Evolutionary conservation across 176 grass and related monocot genomes (phyloP).

Genomic region (Melocanna baccifera): DNA sequence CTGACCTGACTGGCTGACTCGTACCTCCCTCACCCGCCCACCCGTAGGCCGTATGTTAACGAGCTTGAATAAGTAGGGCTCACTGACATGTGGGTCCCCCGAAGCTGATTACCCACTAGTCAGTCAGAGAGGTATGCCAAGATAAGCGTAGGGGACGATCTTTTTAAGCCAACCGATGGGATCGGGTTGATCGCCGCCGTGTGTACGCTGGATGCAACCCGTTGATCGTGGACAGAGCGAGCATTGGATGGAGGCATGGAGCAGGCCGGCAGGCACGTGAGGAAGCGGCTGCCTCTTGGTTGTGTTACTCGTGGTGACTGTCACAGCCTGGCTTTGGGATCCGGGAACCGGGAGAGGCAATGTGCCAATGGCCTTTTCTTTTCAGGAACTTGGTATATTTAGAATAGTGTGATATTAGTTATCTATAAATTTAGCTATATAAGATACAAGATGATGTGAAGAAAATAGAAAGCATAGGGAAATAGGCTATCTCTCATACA

Average conservation of each 20-base stretch:
- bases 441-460: no score
- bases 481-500: no score
- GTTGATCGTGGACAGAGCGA: neutral
- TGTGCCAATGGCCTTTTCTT: no score
- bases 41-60: neutral
- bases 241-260: no score
- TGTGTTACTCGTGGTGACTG: neutral
- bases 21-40: neutral
- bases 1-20: no score
- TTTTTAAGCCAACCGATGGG: neutral
- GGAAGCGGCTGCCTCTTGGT: neutral
- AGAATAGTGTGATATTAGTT: no score
- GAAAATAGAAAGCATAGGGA: no score
- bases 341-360: no score
- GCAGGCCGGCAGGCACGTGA: neutral
- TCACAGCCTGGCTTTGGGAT: no score
- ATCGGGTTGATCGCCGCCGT: neutral
- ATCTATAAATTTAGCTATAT: no score
- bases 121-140: neutral
- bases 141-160: no score
- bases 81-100: neutral
- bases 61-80: rapidly evolving
- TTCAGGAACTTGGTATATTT: no score
- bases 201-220: neutral
- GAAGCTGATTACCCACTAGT: neutral